Conservation (phyloP, 2,329 filamentous ascomycete genomes). For the Ilyonectria destructans region DNA sequence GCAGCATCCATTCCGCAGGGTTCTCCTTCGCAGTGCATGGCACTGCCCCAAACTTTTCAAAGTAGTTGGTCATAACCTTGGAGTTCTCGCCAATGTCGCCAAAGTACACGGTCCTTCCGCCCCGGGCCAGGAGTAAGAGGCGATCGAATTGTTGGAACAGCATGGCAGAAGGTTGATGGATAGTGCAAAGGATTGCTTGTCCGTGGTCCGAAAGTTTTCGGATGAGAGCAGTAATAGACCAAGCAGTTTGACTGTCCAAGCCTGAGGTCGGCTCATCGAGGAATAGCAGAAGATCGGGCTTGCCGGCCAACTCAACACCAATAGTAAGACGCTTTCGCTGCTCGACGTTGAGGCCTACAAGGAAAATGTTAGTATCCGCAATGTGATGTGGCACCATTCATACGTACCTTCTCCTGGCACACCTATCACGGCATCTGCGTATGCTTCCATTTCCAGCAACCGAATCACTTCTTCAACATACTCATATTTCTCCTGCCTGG, state of each 20-base stretch:
- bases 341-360: conserved; percentile 70
- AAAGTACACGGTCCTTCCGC: conserved; percentile 80
- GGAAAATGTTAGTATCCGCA: background rate
- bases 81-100: conserved; percentile 76
- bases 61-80: conserved; percentile 72
- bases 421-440: conserved; percentile 77
- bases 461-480: conserved; percentile 78
- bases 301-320: conserved; percentile 71
- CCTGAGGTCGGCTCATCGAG: conserved; percentile 75
- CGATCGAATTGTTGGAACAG: conserved; percentile 73
- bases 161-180: conserved; percentile 70
- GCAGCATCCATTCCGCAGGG: conserved; percentile 83
- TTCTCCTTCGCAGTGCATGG: conserved; percentile 75
- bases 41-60: conserved; percentile 75
- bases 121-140: conserved; percentile 75
- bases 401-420: conserved; percentile 67
- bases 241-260: conserved; percentile 76
- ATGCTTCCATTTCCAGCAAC: conserved; percentile 78
- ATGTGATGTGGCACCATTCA: rapidly evolving
- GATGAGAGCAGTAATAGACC: conserved; percentile 75
- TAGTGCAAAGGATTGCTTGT: conserved; percentile 70
- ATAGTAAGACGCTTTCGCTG: conserved; percentile 76
- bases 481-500: conserved; percentile 70
- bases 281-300: conserved; percentile 73
- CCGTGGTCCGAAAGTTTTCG: conserved; percentile 72